These are phyloP conservation scores for Xylariomycetidae sp. DNA, from an alignment of 2,329 filamentous ascomycete genomes.

Conservation along the genomic window DNA sequence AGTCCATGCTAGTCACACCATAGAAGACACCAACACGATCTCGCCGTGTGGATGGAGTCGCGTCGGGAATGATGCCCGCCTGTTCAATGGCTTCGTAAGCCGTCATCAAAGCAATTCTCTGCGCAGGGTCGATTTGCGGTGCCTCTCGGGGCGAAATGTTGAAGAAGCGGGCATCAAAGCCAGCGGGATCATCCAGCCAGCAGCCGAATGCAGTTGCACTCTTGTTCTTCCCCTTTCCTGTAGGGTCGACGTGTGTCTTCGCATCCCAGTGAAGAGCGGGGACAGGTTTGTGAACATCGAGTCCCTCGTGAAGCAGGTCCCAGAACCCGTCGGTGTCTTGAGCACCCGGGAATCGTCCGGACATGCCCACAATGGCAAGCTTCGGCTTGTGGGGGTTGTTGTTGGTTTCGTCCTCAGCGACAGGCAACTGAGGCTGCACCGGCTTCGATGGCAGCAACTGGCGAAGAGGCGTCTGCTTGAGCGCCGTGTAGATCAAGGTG, in stretches of 20 bases:
- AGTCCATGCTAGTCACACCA: constrained; percentile 27
- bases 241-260: constrained; percentile 16
- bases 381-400: constrained; percentile 7
- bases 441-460: too few species aligned
- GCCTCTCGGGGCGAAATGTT: constrained; percentile 20
- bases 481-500: not conserved
- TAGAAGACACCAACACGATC: constrained; percentile 17
- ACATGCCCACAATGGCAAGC: constrained; percentile 21
- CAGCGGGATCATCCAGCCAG: constrained; percentile 14
- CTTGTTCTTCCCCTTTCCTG: constrained; percentile 14
- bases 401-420: not conserved
- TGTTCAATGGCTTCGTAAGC: constrained; percentile 64
- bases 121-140: constrained; percentile 53
- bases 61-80: constrained; percentile 34
- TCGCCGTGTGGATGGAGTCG: constrained; percentile 11
- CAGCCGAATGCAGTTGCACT: constrained; percentile 10
- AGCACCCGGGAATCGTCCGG: constrained; percentile 15
- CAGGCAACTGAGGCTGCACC: not conserved
- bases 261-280: constrained; percentile 14
- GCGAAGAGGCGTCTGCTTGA: not conserved
- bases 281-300: constrained; percentile 19
- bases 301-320: constrained; percentile 17
- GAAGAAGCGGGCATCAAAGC: constrained; percentile 20
- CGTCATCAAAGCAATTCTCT: constrained; percentile 56
- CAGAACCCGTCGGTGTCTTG: constrained; percentile 17